phyloP scores from a whole-genome alignment of 2,329 filamentous ascomycete genomes.

The Phaeosphaeria sp. region DNA sequence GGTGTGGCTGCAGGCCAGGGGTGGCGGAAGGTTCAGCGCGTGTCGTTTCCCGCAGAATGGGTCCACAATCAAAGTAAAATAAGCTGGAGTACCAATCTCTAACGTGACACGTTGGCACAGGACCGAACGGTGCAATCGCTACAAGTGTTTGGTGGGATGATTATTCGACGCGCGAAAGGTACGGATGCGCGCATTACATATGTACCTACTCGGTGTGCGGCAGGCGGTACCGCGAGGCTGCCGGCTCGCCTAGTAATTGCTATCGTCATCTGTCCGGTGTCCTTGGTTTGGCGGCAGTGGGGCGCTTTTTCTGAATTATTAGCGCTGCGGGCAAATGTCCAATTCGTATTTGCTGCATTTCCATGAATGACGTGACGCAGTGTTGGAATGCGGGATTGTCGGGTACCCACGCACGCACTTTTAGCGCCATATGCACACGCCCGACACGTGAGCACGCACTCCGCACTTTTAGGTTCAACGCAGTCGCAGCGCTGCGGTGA shows the following conservation, averaged over 20 bases:
- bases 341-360: slow-evolving; percentile 11
- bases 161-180: neutral
- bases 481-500: slow-evolving; percentile 10
- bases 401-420: slow-evolving; percentile 9
- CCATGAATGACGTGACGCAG: slow-evolving; percentile 32
- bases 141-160: slow-evolving; percentile 2
- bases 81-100: slow-evolving; percentile 17
- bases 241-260: slow-evolving; percentile 13
- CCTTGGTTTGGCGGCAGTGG: slow-evolving; percentile 20
- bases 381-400: slow-evolving; percentile 6
- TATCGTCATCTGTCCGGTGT: slow-evolving; percentile 25
- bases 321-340: slow-evolving; percentile 13
- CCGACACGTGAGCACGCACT: slow-evolving; percentile 15
- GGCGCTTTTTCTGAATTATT: slow-evolving; percentile 12
- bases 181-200: neutral
- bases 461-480: slow-evolving; percentile 2
- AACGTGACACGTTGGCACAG: slow-evolving; percentile 2
- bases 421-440: slow-evolving; percentile 6
- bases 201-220: slow-evolving; percentile 4
- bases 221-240: slow-evolving; percentile 5
- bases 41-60: slow-evolving; percentile 20
- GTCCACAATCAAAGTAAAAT: slow-evolving; percentile 30
- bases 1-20: slow-evolving; percentile 35
- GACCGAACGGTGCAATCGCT: neutral
- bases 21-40: slow-evolving; percentile 24